A percentile compares a stretch with the other conserved stretches of the same genome.
These are phyloP conservation scores for Alternaria burnsii DNA, from an alignment of 2,329 filamentous ascomycete genomes.

Conservation along the genomic window DNA sequence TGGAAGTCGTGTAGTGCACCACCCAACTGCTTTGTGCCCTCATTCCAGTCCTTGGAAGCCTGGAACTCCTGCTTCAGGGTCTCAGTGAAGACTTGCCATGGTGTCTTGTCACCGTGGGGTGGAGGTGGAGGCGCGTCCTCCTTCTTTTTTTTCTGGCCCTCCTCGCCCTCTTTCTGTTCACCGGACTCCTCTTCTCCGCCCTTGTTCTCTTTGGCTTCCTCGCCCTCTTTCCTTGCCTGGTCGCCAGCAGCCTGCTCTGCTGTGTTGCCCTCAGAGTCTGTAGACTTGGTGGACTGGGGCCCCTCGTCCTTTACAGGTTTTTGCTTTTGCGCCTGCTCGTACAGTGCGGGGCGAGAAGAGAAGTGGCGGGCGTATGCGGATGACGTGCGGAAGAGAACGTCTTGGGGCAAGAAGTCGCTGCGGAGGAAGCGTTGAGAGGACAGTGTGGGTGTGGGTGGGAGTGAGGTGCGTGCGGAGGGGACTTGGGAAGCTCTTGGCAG, in stretches of 20 bases:
- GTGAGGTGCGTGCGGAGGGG: constrained; percentile 34
- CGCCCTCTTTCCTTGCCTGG: constrained; percentile 52
- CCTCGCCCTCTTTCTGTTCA: constrained; percentile 56
- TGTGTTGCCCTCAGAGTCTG: constrained; percentile 49
- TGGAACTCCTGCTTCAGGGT: constrained; percentile 95
- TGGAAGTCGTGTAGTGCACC: constrained; percentile 89
- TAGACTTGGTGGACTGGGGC: constrained; percentile 53
- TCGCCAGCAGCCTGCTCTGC: constrained; percentile 47
- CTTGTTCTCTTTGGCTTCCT: constrained; percentile 52
- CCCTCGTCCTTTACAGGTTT: constrained; percentile 45
- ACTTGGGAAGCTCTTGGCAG: constrained; percentile 28
- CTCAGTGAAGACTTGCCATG: constrained; percentile 98
- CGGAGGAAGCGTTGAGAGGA: constrained; percentile 48
- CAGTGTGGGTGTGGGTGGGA: constrained; percentile 20
- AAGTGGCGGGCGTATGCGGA: constrained; percentile 56
- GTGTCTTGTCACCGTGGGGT: constrained; percentile 97
- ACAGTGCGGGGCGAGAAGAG: constrained; percentile 49
- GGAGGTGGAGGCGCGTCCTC: constrained; percentile 80
- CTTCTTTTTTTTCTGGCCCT: constrained; percentile 66
- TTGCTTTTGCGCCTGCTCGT: constrained; percentile 48
- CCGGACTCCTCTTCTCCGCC: constrained; percentile 58
- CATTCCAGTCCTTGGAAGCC: constrained; percentile 98
- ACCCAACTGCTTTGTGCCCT: constrained; percentile 93
- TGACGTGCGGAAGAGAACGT: constrained; percentile 52
- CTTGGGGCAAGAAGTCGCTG: constrained; percentile 54